Evolutionary conservation across 2,329 filamentous ascomycete genomes (phyloP).

Genomic region (Botryosphaeria dothidea): DNA sequence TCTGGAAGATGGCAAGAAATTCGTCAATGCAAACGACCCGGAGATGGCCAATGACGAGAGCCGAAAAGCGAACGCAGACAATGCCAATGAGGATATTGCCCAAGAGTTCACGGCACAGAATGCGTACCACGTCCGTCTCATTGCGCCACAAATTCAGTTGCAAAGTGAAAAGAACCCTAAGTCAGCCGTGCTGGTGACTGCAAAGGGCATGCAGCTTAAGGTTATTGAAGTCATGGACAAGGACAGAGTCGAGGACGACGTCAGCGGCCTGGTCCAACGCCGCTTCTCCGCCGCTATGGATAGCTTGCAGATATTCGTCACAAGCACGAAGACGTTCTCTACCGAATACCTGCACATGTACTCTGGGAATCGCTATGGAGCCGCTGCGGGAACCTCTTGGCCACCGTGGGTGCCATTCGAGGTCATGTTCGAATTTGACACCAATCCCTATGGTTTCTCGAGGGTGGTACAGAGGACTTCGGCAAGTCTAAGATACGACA

Average conservation of each 20-base stretch:
- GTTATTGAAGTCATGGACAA: constrained; percentile 98
- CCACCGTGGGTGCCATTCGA: constrained; percentile 98
- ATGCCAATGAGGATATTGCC: constrained; percentile 69
- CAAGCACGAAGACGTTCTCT: constrained; percentile 86
- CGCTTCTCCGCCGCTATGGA: constrained; percentile 96
- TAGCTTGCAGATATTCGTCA: constrained; percentile 97
- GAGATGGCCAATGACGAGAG: constrained; percentile 38
- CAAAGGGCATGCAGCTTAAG: constrained; percentile 97
- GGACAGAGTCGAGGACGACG: constrained; percentile 83
- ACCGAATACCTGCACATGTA: constrained; percentile 88
- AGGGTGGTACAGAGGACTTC: constrained; percentile 96
- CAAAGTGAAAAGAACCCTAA: constrained; percentile 98
- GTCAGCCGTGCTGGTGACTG: constrained; percentile 92
- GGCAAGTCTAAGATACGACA: constrained; percentile 90
- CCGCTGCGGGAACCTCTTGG: constrained; percentile 82
- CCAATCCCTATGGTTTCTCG: constrained; percentile 96
- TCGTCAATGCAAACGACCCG: constrained; percentile 71
- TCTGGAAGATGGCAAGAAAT: constrained; percentile 78
- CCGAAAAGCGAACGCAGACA: constrained; percentile 30
- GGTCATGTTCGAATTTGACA: constrained; percentile 95
- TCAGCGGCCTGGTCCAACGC: constrained; percentile 92
- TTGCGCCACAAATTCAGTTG: constrained; percentile 95
- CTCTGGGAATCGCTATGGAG: constrained; percentile 89
- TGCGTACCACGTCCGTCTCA: constrained; percentile 90
- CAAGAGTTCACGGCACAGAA: constrained; percentile 88